phyloP scores from a whole-genome alignment of 2,329 filamentous ascomycete genomes.

The Fusarium coicis region DNA sequence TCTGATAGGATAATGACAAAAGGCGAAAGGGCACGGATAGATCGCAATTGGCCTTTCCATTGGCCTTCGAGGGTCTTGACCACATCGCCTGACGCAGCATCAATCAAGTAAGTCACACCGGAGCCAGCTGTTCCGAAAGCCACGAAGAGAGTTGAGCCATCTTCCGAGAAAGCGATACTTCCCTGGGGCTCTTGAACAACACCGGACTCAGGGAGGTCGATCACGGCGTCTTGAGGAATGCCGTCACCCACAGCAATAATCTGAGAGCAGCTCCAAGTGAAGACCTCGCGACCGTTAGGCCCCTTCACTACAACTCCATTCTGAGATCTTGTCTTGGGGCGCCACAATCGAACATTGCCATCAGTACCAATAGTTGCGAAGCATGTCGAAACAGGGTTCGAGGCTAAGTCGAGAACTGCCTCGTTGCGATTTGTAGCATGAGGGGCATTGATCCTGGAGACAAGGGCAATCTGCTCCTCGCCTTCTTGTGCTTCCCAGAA shows the following conservation, averaged over 20 bases:
- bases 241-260: constrained; percentile 64
- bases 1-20: constrained; percentile 81
- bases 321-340: constrained; percentile 74
- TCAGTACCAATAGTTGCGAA: constrained; percentile 91
- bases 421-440: constrained; percentile 70
- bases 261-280: constrained; percentile 79
- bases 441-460: constrained; percentile 85
- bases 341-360: constrained; percentile 82
- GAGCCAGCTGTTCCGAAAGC: constrained; percentile 65
- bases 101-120: constrained; percentile 79
- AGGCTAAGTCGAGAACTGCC: constrained; percentile 76
- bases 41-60: constrained; percentile 72
- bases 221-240: constrained; percentile 56
- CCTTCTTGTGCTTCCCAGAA: constrained; percentile 81
- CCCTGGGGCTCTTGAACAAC: constrained; percentile 61
- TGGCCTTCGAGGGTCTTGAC: constrained; percentile 74
- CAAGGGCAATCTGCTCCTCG: constrained; percentile 74
- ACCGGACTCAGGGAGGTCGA: constrained; percentile 43
- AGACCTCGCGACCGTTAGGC: constrained; percentile 66
- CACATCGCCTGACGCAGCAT: constrained; percentile 74
- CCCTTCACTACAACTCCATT: constrained; percentile 74
- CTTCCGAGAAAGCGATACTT: constrained; percentile 80
- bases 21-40: constrained; percentile 77
- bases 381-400: constrained; percentile 73
- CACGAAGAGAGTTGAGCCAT: constrained; percentile 84